A percentile compares a stretch with the other conserved stretches of the same genome.
These are phyloP conservation scores for Alternaria viburni DNA, from an alignment of 2,329 filamentous ascomycete species.

Conservation along the genomic window DNA sequence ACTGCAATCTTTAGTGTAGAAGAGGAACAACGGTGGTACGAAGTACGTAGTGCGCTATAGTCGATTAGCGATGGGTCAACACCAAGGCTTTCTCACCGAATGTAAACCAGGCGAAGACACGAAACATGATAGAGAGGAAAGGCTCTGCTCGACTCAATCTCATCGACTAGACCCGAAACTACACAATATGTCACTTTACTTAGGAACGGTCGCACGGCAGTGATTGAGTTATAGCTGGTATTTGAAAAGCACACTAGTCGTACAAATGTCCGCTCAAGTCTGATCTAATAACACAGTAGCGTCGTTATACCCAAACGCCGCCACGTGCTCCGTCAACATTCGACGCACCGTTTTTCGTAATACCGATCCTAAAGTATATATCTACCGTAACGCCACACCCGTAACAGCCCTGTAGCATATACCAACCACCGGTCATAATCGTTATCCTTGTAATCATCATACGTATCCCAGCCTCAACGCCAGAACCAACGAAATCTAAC, in stretches of 20 bases:
- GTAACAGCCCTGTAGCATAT: neutral
- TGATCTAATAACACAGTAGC: neutral
- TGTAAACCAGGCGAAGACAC: neutral
- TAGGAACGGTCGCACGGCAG: neutral
- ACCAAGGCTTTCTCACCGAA: neutral
- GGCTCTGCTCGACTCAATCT: accelerated
- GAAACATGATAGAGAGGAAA: neutral
- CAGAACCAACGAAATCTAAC: too few species aligned
- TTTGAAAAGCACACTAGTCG: neutral
- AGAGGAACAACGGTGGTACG: neutral
- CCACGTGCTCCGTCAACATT: neutral
- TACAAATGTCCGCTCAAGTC: accelerated
- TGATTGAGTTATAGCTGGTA: neutral
- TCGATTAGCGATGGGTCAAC: neutral
- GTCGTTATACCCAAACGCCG: neutral
- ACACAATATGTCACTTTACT: neutral
- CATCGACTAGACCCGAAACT: accelerated
- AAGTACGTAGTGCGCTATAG: neutral
- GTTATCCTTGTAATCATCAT: neutral
- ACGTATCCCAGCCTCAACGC: neutral
- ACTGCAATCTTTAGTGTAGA: neutral
- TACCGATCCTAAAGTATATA: neutral
- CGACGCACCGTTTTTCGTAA: neutral
- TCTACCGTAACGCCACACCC: neutral
- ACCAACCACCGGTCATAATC: neutral